Evolutionary conservation across 371 early-diverging fungal species (phyloP).

Genomic region (Scutellospora calospora): DNA sequence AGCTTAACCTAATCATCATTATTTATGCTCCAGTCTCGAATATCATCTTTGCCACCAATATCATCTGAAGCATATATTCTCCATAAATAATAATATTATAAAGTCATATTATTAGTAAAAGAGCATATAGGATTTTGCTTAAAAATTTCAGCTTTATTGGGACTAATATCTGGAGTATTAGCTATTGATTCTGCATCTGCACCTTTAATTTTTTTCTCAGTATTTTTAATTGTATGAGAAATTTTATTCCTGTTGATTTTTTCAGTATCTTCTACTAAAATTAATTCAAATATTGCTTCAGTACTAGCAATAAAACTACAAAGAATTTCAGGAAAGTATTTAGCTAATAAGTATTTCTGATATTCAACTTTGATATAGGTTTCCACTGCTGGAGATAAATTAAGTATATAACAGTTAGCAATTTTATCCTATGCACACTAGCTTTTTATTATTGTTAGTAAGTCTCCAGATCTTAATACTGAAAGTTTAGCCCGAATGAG

Average conservation of each 20-base stretch:
- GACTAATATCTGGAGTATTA: constrained; percentile 14
- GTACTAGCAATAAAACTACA: constrained; percentile 36
- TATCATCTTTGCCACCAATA: too few species aligned
- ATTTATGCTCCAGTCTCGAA: too few species aligned
- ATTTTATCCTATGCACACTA: constrained; percentile 9
- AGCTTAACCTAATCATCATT: too few species aligned
- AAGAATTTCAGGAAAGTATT: constrained; percentile 19
- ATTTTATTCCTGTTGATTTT: constrained; percentile 16
- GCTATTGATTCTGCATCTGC: constrained; percentile 23
- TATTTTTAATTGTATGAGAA: too few species aligned
- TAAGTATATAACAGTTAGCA: constrained; percentile 15
- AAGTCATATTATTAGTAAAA: constrained; percentile 26
- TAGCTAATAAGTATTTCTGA: constrained; percentile 18
- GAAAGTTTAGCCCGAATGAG: constrained; percentile 8
- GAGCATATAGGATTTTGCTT: not conserved
- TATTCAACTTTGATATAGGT: constrained; percentile 36
- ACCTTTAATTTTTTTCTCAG: constrained; percentile 8
- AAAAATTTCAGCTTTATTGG: constrained; percentile 20
- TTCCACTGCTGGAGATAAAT: constrained; percentile 33
- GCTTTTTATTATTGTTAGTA: not conserved
- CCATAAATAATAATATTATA: too few species aligned
- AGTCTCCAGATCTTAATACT: not conserved
- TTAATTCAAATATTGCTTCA: constrained; percentile 20
- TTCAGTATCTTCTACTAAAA: constrained; percentile 11
- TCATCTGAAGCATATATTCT: too few species aligned